Evolutionary conservation across 1,284 basidiomycete species (phyloP).

Genomic region (Cystobasidium sp.): DNA sequence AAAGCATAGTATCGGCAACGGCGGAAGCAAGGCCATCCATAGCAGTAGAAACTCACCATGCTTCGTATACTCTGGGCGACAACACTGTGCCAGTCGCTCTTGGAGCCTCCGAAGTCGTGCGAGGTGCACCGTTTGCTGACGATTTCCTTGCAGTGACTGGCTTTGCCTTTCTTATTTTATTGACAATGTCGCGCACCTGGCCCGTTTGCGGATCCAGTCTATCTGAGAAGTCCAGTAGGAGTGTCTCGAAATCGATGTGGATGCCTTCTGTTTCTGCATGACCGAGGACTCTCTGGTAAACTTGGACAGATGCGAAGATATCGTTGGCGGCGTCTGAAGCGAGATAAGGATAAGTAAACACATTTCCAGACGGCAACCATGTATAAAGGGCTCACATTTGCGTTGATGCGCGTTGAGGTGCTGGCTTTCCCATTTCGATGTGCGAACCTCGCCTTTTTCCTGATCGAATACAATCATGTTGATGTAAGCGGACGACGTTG

Average conservation of each 20-base stretch:
- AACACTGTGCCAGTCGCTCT: constrained; percentile 1
- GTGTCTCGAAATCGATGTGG: constrained; percentile 18
- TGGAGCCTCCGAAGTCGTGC: neutral
- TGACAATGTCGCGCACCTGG: neutral
- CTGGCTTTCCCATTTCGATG: constrained; percentile 29
- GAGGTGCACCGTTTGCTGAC: neutral
- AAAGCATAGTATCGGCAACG: neutral
- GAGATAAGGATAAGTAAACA: neutral
- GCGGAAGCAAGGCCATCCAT: neutral
- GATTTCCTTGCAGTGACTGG: neutral
- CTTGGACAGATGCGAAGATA: constrained; percentile 27
- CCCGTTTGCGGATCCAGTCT: neutral
- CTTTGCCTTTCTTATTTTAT: neutral
- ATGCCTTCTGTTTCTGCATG: constrained; percentile 21
- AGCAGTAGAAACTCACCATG: constrained; percentile 11
- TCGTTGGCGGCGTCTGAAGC: constrained; percentile 34
- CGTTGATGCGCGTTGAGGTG: constrained; percentile 3
- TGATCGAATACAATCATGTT: neutral
- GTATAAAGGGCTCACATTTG: constrained; percentile 7
- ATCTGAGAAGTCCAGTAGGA: constrained; percentile 1
- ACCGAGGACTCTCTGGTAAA: constrained; percentile 30
- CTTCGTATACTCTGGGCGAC: constrained; percentile 24
- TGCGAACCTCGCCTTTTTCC: constrained; percentile 38
- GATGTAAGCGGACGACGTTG: neutral
- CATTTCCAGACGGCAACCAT: neutral